A percentile compares a stretch with the other conserved stretches of the same genome.
Evolutionary conservation across 164 flowering plant species (phyloP).

Genomic region (Chimonanthus praecox): DNA sequence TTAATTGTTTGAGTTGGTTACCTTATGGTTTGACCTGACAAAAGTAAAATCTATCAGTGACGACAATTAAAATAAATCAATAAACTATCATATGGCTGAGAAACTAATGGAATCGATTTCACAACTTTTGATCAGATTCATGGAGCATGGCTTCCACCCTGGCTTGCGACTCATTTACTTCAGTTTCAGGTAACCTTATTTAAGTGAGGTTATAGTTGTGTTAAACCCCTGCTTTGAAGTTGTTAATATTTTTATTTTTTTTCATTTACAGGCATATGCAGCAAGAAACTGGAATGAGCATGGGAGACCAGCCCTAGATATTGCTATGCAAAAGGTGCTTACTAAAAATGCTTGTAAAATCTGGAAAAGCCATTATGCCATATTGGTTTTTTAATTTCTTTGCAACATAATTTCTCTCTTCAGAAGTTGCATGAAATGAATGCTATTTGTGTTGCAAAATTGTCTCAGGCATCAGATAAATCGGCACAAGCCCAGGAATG

Average conservation of each 20-base stretch:
- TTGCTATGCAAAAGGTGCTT: slow-evolving; percentile 31
- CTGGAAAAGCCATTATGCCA: not conserved
- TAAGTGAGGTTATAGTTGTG: not conserved
- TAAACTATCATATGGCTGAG: not conserved
- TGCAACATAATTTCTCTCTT: not conserved
- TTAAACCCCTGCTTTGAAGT: not conserved
- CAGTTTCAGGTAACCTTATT: slow-evolving; percentile 47
- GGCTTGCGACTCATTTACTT: slow-evolving; percentile 61
- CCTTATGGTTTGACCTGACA: no score
- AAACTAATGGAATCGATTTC: not conserved
- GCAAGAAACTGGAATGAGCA: slow-evolving; percentile 33
- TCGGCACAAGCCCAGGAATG: slow-evolving; percentile 63
- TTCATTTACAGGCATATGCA: slow-evolving; percentile 32
- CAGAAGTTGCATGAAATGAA: not conserved
- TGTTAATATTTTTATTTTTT: not conserved
- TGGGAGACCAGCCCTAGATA: slow-evolving; percentile 41
- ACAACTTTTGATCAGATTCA: slow-evolving; percentile 49
- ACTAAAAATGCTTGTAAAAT: not conserved
- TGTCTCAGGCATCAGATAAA: slow-evolving; percentile 58
- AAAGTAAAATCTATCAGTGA: no score
- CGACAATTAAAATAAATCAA: no score
- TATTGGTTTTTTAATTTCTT: not conserved
- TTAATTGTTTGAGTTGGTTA: no score
- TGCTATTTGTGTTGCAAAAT: slow-evolving; percentile 1
- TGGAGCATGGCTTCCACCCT: slow-evolving; percentile 95